Evolutionary conservation across 768 basidiomycete species (phyloP).

Genomic region (Leccinum disarticulatum): DNA sequence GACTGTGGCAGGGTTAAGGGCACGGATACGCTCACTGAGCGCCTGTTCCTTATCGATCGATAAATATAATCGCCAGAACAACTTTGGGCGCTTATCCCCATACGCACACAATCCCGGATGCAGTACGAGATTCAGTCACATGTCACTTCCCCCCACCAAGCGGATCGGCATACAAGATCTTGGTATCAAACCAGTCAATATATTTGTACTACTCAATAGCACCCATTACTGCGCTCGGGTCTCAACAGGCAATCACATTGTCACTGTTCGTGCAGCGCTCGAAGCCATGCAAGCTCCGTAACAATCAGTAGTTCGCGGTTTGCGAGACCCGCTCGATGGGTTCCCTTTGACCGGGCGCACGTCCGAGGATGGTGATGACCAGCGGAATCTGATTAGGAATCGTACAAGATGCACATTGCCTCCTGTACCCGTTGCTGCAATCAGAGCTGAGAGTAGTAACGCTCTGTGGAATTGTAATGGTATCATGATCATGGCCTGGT

Average conservation of each 20-base stretch:
- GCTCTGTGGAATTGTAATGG: no score
- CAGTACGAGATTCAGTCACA: background rate
- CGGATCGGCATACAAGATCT: no score
- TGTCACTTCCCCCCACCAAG: background rate
- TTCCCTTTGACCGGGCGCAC: background rate
- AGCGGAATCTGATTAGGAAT: background rate
- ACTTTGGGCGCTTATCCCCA: background rate
- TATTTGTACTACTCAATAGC: no score
- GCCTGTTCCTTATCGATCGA: background rate
- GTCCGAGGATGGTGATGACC: background rate
- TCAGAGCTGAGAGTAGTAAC: no score
- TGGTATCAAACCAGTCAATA: no score
- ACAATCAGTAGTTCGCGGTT: background rate
- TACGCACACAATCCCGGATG: background rate
- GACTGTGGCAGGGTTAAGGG: background rate
- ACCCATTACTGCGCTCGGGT: background rate
- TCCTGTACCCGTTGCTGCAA: no score
- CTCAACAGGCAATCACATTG: background rate
- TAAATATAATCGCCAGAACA: background rate
- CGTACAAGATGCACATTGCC: no score
- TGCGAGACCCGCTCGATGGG: background rate
- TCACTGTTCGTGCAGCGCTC: background rate
- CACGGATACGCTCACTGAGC: background rate
- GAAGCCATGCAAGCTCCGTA: background rate
- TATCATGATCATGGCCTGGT: no score